Percentiles rank a stretch among this genome's conserved stretches.
phyloP scores from a whole-genome alignment of 306 rosid genomes.

The Cucurbita pepo region DNA sequence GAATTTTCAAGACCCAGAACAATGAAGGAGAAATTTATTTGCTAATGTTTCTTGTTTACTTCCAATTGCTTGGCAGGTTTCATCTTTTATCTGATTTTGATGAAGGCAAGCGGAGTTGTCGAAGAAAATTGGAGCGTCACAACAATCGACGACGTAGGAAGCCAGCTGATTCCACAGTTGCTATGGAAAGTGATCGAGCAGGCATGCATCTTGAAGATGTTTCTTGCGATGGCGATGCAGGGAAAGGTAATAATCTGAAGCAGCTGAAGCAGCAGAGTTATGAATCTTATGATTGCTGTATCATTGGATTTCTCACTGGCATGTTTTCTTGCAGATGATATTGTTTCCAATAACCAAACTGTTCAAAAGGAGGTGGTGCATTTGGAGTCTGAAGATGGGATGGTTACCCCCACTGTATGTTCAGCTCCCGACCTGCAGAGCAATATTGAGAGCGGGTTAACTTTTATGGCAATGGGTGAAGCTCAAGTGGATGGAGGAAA shows the following conservation, averaged over 20 bases:
- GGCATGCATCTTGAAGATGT: slow-evolving; percentile 33
- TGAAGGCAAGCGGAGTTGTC: slow-evolving; percentile 91
- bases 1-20: neutral
- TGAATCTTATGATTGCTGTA: neutral
- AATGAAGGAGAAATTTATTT: neutral
- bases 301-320: slow-evolving; percentile 8
- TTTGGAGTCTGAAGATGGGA: slow-evolving; percentile 46
- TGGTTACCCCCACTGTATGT: slow-evolving; percentile 15
- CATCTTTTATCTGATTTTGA: slow-evolving; percentile 76
- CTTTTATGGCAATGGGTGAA: slow-evolving; percentile 39
- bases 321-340: slow-evolving; percentile 32
- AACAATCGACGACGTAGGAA: slow-evolving; percentile 80
- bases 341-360: slow-evolving; percentile 27
- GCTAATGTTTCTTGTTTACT: neutral
- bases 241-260: slow-evolving; percentile 32
- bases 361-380: slow-evolving; percentile 27
- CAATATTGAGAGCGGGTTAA: slow-evolving; percentile 23
- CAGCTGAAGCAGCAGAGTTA: neutral
- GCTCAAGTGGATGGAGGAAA: slow-evolving; percentile 41
- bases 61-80: slow-evolving; percentile 42
- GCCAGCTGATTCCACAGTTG: slow-evolving; percentile 23
- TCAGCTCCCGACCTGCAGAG: slow-evolving; percentile 38
- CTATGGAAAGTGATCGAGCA: slow-evolving; percentile 29
- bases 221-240: slow-evolving; percentile 28
- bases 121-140: slow-evolving; percentile 88